phyloP scores from a whole-genome alignment of 257 asterid genomes.

The Ligustrum vulgare region DNA sequence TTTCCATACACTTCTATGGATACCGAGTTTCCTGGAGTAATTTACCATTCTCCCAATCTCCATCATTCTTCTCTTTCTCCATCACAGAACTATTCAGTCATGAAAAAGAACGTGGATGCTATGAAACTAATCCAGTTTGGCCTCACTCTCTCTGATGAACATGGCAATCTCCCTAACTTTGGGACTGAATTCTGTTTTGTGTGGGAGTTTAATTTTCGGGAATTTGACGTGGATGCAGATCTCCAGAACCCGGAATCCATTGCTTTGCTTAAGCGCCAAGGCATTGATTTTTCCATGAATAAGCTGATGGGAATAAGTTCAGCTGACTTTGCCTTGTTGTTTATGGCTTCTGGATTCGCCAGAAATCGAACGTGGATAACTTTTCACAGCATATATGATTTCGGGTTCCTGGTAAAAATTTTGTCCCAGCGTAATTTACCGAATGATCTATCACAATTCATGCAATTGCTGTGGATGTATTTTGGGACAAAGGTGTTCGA shows the following conservation, averaged over 20 bases:
- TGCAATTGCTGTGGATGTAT: not conserved
- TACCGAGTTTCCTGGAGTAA: conserved; percentile 28
- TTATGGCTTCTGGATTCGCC: not conserved
- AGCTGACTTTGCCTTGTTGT: not conserved
- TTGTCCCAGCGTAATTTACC: conserved; percentile 17
- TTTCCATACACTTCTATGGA: conserved; percentile 7
- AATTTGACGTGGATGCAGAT: conserved; percentile 26
- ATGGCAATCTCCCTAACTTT: conserved; percentile 15
- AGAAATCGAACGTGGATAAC: conserved; percentile 31
- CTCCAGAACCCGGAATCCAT: conserved; percentile 26
- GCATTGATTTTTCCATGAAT: conserved; percentile 22
- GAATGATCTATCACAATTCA: not conserved
- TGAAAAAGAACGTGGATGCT: conserved; percentile 30
- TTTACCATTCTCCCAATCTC: not conserved
- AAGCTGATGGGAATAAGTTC: conserved; percentile 8
- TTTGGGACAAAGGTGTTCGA: conserved; percentile 31
- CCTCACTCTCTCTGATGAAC: conserved; percentile 26
- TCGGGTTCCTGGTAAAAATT: conserved; percentile 17
- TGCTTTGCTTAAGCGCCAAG: conserved; percentile 7
- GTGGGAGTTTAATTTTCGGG: conserved; percentile 43
- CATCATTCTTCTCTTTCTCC: too few species aligned
- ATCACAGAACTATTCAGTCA: not conserved
- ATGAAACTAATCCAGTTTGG: conserved; percentile 39
- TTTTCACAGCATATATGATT: conserved; percentile 34
- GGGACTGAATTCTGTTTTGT: not conserved